Conservation (phyloP, 805 yeast genomes). For the Pichia californica region DNA sequence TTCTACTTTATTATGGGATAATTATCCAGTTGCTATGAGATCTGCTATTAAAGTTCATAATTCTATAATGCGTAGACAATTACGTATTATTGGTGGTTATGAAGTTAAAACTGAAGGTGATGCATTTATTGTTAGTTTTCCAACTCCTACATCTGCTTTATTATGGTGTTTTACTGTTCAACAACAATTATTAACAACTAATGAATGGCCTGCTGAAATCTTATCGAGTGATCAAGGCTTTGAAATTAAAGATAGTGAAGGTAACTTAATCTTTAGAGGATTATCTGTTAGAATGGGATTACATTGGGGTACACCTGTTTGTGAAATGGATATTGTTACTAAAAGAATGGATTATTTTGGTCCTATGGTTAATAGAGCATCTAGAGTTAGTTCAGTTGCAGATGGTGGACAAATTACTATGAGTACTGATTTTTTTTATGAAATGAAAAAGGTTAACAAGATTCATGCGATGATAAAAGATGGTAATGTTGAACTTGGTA, state of each 20-base stretch:
- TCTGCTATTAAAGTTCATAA: conserved; percentile 95
- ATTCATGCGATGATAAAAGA: conserved; percentile 37
- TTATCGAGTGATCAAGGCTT: conserved; percentile 79
- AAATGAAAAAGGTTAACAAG: conserved; percentile 51
- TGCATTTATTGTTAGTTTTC: conserved; percentile 96
- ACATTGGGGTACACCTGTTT: conserved; percentile 97
- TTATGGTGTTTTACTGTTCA: conserved; percentile 95
- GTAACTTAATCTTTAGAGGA: conserved; percentile 69
- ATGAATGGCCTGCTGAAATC: conserved; percentile 95
- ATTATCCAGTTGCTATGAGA: conserved; percentile 89
- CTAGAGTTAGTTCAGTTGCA: conserved; percentile 89
- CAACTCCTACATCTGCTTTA: conserved; percentile 83
- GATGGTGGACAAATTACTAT: conserved; percentile 97
- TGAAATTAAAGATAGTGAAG: conserved; percentile 59
- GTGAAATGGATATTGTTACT: conserved; percentile 91
- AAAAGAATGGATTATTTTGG: conserved; percentile 98
- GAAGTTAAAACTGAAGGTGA: conserved; percentile 99
- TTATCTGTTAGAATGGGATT: conserved; percentile 96
- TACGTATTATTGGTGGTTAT: conserved; percentile 91
- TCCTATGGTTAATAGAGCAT: conserved; percentile 94
- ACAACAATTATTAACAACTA: conserved; percentile 61
- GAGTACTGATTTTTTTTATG: conserved; percentile 74
- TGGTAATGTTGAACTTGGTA: conserved; percentile 27
- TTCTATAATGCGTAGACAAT: conserved; percentile 86
- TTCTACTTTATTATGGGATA: conserved; percentile 91